phyloP scores from a whole-genome alignment of 257 asterid species.

The Primulina eburnea region DNA sequence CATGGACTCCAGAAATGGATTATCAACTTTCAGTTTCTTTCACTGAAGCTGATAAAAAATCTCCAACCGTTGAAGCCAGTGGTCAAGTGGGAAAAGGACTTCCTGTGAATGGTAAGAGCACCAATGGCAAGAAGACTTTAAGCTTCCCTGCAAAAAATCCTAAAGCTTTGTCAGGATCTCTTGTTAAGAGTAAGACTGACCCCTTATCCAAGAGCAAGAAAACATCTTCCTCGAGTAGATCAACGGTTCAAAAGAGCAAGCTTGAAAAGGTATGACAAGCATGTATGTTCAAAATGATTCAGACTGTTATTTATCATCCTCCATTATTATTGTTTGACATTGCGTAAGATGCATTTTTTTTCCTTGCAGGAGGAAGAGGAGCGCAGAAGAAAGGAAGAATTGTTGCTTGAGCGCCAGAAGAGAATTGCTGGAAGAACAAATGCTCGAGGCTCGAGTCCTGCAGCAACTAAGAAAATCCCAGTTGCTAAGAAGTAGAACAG shows the following conservation, averaged over 20 bases:
- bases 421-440: conserved; percentile 81
- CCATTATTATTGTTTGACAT: conserved; percentile 7
- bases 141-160: conserved; percentile 33
- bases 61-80: conserved; percentile 35
- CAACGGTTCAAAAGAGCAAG: conserved; percentile 57
- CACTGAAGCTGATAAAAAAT: conserved; percentile 40
- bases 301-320: conserved; percentile 1
- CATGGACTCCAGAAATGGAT: conserved; percentile 76
- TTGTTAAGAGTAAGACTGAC: conserved; percentile 39
- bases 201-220: conserved; percentile 45
- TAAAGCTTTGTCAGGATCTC: conserved; percentile 34
- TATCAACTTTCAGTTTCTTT: conserved; percentile 52
- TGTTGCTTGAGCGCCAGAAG: conserved; percentile 55
- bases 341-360: neutral
- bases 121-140: conserved; percentile 33
- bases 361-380: conserved; percentile 65
- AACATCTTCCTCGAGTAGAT: conserved; percentile 46
- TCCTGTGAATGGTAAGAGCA: conserved; percentile 39
- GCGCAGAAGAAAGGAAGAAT: conserved; percentile 67
- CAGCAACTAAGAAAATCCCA: conserved; percentile 41
- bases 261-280: conserved; percentile 46
- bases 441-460: conserved; percentile 33
- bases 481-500: conserved; percentile 43
- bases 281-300: neutral
- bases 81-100: conserved; percentile 34